Base-by-base conservation (phyloP, 108 stramenopile genomes). In the Chaetoceros muelleri region DNA sequence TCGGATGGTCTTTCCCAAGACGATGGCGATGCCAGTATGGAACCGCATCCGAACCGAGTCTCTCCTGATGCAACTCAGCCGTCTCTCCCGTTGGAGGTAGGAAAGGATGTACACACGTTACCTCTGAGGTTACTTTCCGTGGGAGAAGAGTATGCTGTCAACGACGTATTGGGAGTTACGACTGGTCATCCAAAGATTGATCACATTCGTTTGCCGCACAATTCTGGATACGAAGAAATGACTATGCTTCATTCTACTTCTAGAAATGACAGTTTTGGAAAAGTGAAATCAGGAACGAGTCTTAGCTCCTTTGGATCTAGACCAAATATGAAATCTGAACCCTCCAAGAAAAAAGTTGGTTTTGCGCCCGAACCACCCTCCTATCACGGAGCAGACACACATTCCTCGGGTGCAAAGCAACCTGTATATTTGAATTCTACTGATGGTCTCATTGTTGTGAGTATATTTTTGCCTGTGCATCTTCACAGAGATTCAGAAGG, bases 401-500 rank as follows among this genome's bases (percentile, higher is more conserved):
- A 58, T 10, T 50, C 47, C 30, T 49, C 30, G 20, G 53, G 52
- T 21, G 18, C 28, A 28, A 71, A 73, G 49, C 78, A 78, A 59
- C 51, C 74, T 7, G 83, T 90, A 1, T 72, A 84, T 60, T 66
- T 90, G 45, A 82, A 79, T 51, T 80, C 81, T 19, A 80, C 80
- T 50, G 93, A 94, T 58, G 93, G 93, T 40, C 60, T 87, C 24
- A 83, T 90, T 24, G 93, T 94, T 3, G 93, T 87, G n/a, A 74
- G 72, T 20, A 80, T 81, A 21, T 94, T 94, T 76, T 70, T 94
- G 13, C 93, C 93, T 1, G 86, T 94, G 0, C 70, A 85, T 46
- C 48, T 94, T 26, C 81, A 82, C 47, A 78, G 90, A 17, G 59
- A 66, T 22, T 71, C 72, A 23, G 50, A 60, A 1, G 80, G 81